phyloP scores from a whole-genome alignment of 2,329 filamentous ascomycete genomes.

The Trichoderma sp. region DNA sequence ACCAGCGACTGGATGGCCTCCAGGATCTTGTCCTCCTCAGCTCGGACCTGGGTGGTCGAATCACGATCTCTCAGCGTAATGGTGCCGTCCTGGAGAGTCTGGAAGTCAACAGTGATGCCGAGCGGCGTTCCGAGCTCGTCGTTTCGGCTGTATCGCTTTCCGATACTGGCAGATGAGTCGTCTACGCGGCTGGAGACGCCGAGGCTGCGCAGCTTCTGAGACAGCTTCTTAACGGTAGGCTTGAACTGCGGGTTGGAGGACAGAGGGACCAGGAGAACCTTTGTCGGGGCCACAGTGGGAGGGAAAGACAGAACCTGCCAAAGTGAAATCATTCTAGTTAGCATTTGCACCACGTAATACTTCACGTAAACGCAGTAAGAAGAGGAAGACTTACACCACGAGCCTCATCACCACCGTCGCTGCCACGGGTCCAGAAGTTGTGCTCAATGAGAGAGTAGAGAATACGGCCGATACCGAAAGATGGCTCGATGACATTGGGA shows the following conservation, averaged over 20 bases:
- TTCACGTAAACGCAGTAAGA: no score
- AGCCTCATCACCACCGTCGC: conserved; percentile 67
- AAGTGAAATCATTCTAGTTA: neutral
- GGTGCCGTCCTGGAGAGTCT: conserved; percentile 84
- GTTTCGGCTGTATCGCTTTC: conserved; percentile 92
- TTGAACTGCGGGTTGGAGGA: conserved; percentile 80
- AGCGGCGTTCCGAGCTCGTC: conserved; percentile 95
- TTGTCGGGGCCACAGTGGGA: conserved; percentile 81
- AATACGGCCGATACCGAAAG: conserved; percentile 95
- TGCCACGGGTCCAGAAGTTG: conserved; percentile 84
- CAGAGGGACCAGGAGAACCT: conserved; percentile 89
- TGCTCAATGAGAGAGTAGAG: conserved; percentile 94
- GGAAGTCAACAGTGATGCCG: conserved; percentile 94
- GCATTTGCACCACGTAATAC: neutral
- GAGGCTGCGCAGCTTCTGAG: conserved; percentile 72
- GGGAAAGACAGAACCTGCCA: conserved; percentile 57
- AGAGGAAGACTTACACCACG: conserved; percentile 68
- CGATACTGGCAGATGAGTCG: conserved; percentile 87
- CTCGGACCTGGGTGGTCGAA: conserved; percentile 86
- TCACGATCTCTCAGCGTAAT: conserved; percentile 91
- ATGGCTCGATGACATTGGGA: conserved; percentile 95
- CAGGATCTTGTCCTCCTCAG: conserved; percentile 77
- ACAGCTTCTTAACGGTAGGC: conserved; percentile 74
- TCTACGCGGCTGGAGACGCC: conserved; percentile 86
- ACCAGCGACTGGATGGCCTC: conserved; percentile 67